Evolutionary conservation across 1,284 basidiomycete species (phyloP), one percentile per base, ranked within the genome.

Genomic region (Fomes fomentarius): DNA sequence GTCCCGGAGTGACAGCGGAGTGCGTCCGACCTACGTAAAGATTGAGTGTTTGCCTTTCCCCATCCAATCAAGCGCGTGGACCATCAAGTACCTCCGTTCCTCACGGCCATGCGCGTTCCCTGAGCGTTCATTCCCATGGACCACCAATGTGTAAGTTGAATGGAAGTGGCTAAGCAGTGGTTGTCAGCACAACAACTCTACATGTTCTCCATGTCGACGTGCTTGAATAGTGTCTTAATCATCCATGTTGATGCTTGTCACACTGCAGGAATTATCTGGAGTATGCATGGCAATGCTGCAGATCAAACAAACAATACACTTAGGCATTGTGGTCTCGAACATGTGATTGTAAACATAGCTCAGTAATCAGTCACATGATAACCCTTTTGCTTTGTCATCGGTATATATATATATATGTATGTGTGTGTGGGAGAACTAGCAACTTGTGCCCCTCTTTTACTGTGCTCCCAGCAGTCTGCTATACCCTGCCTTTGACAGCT

Each of bases 11-110:
- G 26, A 48, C 25, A 25, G 42, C 48, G 48, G 34, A 39, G 21
- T 40, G 21, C n/a, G 9, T 21, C 30, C 46, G 44, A 25, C 28
- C 41, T 54, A 61, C 60, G 60, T 61, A 58, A 58, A 46, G 22
- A 50, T 61, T 56, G 54, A 52, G 56, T 45, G 54, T 58, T 58
- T 58, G 39, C 52, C 60, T 61, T 55, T 37, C 46, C 49, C 22
- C 43, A 26, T 7, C 60, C 60, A 61, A 61, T 58, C 50, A 51
- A 24, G 15, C 43, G 37, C 19, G 22, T 26, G 15, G 37, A 43
- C n/a, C n/a, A n/a, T n/a, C n/a, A n/a, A 45, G 15, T 44, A 44
- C 37, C 22, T 42, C 55, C 47, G 52, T 26, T 26, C 34, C 41
- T 30, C 52, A 44, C 49, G 49, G 24, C 28, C 10, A 21, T 14